Evolutionary conservation across 2,329 filamentous ascomycete species (phyloP), one percentile per base, ranked within the genome.

Genomic region (Fusarium vanettenii): DNA sequence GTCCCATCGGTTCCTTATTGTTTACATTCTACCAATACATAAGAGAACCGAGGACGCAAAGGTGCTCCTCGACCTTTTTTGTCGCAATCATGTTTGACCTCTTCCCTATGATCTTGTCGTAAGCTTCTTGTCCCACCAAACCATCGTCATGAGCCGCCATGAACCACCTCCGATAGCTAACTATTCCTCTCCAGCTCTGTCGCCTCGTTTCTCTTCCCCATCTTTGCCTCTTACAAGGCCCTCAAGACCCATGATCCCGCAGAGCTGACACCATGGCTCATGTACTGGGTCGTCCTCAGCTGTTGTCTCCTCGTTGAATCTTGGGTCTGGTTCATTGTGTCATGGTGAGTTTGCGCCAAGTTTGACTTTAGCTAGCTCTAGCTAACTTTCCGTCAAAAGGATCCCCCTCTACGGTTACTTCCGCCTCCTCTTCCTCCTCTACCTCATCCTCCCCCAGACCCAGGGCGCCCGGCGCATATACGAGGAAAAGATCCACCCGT

Each of bases 171-270:
- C 31, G 55, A 66, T 57, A 31, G 59, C 67, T 74, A 59, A 78
- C 71, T 60, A 16, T n/a, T 9, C 18, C 9, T 20, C 25, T 56
- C 25, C 81, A 97, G 95, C 81, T 96, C 94, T 73, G 84, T 96
- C 82, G 92, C 94, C 69, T 97, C 95, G 66, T 95, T 97, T 81
- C 91, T 98, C 81, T 97, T 98, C 82, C 97, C 97, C 61, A 91
- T 98, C 74, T 98, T 98, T 86, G 95, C 96, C 76, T 98, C 96
- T 74, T 98, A 98, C 89, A 98, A 98, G 88, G 96, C 97, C 59
- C 93, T 99, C 81, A 96, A 97, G 85, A 95, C 95, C 18, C 93
- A 93, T 62, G 94, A 98, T 83, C 95, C 95, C 3, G 92, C 94
- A 41, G 92, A 97, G 81, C 89, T 98, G 70, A 94, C 94, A 74